phyloP scores from a whole-genome alignment of 768 basidiomycete species.

The Russula brevipes region DNA sequence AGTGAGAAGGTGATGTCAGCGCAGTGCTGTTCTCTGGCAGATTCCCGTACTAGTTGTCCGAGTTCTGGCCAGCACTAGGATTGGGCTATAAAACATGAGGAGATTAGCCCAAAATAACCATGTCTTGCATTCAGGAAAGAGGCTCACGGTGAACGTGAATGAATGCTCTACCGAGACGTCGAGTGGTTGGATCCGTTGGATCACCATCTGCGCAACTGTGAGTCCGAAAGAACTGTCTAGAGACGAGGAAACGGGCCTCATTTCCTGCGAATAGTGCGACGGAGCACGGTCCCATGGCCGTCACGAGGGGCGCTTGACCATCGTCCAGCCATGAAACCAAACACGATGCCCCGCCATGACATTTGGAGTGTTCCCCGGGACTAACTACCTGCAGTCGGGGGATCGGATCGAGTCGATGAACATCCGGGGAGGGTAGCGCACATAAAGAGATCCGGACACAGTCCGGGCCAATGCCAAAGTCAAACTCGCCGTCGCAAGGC shows the following conservation, averaged over 20 bases:
- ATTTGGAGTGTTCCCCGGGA: slow-evolving; percentile 28
- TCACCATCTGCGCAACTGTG: slow-evolving; percentile 41
- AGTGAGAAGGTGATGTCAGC: slow-evolving; percentile 9
- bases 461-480: not conserved
- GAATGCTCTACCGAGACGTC: slow-evolving; percentile 47
- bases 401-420: not conserved
- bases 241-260: slow-evolving; percentile 30
- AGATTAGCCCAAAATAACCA: not conserved
- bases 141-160: slow-evolving; percentile 51
- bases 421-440: not conserved
- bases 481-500: not conserved
- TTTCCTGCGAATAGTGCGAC: slow-evolving; percentile 57
- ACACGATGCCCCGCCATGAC: slow-evolving; percentile 51
- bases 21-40: not conserved
- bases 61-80: slow-evolving; percentile 50
- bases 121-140: not conserved
- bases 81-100: slow-evolving; percentile 40
- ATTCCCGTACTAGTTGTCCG: slow-evolving; percentile 46
- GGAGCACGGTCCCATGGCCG: slow-evolving; percentile 45
- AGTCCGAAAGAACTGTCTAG: slow-evolving; percentile 2
- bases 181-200: slow-evolving; percentile 51
- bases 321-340: slow-evolving; percentile 60
- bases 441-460: slow-evolving; percentile 17
- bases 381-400: slow-evolving; percentile 3
- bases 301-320: slow-evolving; percentile 46